phyloP scores from a whole-genome alignment of 1,139 yeast genomes.

The Sugiyamaella castrensis region DNA sequence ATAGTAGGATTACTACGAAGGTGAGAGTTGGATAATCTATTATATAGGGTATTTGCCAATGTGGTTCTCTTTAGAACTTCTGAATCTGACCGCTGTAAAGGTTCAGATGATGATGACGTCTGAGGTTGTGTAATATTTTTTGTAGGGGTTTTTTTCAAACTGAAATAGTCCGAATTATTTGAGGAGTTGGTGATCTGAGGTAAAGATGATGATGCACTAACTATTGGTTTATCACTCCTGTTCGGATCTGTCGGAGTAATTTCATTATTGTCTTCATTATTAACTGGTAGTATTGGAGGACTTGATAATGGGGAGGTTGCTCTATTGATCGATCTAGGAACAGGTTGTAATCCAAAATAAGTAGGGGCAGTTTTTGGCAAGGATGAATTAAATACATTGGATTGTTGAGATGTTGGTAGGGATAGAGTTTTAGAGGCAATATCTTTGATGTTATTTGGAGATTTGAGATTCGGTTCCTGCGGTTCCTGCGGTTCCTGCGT shows the following conservation, averaged over 20 bases:
- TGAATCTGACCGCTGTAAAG: conserved; percentile 1
- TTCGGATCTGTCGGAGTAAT: conserved; percentile 1
- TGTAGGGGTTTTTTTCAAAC: conserved; percentile 1
- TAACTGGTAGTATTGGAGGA: conserved; percentile 17
- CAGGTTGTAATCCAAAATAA: not conserved
- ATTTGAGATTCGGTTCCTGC: not conserved
- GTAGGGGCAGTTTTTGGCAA: not conserved
- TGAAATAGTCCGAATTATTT: not conserved
- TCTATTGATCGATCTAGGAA: conserved; percentile 2
- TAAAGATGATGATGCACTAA: not conserved
- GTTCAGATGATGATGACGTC: conserved; percentile 2
- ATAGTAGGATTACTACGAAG: not conserved
- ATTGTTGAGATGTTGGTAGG: not conserved
- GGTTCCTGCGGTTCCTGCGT: no score
- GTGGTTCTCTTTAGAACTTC: conserved; percentile 7
- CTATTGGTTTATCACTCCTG: no score
- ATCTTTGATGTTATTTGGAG: no score
- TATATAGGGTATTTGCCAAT: conserved; percentile 9
- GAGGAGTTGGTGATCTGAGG: not conserved
- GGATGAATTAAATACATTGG: not conserved
- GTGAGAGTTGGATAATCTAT: conserved; percentile 4
- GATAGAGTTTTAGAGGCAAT: not conserved
- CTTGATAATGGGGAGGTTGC: conserved; percentile 18
- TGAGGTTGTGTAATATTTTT: not conserved
- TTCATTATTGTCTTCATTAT: conserved; percentile 8